These are phyloP conservation scores for Papiliotrema fonsecae DNA, from an alignment of 1,284 basidiomycete species.

Conservation along the genomic window DNA sequence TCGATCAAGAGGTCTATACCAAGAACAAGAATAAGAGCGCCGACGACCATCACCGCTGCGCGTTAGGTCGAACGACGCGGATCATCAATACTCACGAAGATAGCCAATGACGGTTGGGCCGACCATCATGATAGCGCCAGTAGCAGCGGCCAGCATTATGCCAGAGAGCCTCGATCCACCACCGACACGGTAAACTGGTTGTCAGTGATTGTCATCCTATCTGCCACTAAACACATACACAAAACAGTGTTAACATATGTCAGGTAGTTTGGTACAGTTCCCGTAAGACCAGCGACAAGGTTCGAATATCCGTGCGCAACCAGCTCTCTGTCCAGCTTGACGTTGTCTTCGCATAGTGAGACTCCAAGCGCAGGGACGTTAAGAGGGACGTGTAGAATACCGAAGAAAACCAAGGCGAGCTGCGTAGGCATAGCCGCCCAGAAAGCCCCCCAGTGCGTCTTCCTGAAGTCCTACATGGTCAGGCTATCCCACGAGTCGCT, in stretches of 20 bases:
- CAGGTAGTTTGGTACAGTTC: slow-evolving; percentile 59
- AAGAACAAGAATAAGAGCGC: slow-evolving; percentile 88
- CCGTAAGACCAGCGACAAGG: slow-evolving; percentile 69
- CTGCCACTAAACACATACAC: slow-evolving; percentile 48
- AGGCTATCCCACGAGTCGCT: neutral
- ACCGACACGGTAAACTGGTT: slow-evolving; percentile 79
- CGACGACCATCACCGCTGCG: slow-evolving; percentile 79
- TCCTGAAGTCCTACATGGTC: slow-evolving; percentile 54
- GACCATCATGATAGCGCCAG: slow-evolving; percentile 66
- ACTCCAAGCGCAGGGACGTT: slow-evolving; percentile 93
- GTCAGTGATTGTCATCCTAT: neutral
- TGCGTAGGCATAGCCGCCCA: slow-evolving; percentile 66
- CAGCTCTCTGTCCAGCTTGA: slow-evolving; percentile 89
- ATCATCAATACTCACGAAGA: slow-evolving; percentile 62
- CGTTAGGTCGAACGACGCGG: neutral
- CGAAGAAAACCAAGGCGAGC: slow-evolving; percentile 39
- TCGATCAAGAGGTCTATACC: slow-evolving; percentile 93
- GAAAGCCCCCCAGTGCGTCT: slow-evolving; percentile 61
- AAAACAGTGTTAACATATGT: slow-evolving; percentile 80
- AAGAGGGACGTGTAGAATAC: slow-evolving; percentile 87
- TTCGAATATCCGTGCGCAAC: slow-evolving; percentile 92
- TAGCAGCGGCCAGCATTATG: slow-evolving; percentile 76
- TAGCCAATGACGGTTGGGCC: slow-evolving; percentile 71
- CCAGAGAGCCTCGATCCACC: slow-evolving; percentile 80
- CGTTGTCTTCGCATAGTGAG: slow-evolving; percentile 80